These are phyloP conservation scores for Aspergillus sp. DNA, from an alignment of 2,329 filamentous ascomycete genomes.

Conservation along the genomic window DNA sequence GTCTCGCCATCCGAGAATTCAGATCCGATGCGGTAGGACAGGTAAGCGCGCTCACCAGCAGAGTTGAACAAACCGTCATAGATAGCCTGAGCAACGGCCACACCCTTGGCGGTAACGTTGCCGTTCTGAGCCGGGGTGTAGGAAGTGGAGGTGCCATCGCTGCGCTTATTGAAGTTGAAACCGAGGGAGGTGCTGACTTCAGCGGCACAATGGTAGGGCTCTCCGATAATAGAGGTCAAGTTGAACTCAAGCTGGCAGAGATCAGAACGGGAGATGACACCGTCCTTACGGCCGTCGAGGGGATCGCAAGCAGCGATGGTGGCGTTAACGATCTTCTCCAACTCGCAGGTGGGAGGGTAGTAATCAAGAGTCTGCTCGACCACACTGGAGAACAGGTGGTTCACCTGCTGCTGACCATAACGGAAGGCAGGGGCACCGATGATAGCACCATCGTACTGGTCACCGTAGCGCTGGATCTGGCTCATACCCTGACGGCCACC, in stretches of 20 bases:
- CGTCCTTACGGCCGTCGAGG: conserved; percentile 57
- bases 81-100: conserved; percentile 39
- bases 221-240: conserved; percentile 49
- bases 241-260: conserved; percentile 52
- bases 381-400: conserved; percentile 42
- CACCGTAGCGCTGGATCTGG: conserved; percentile 54
- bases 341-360: conserved; percentile 42
- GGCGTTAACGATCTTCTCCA: conserved; percentile 48
- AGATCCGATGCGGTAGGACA: conserved; percentile 34
- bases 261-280: conserved; percentile 54
- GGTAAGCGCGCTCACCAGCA: conserved; percentile 44
- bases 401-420: conserved; percentile 46
- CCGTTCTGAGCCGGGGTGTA: conserved; percentile 35
- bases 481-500: conserved; percentile 56
- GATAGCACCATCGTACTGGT: conserved; percentile 50
- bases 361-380: conserved; percentile 47
- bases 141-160: conserved; percentile 20
- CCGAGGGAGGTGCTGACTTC: conserved; percentile 26
- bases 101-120: conserved; percentile 29
- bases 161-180: conserved; percentile 28
- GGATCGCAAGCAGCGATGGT: conserved; percentile 58
- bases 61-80: conserved; percentile 45
- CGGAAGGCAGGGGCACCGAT: conserved; percentile 53
- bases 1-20: conserved; percentile 30
- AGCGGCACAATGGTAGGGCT: conserved; percentile 48